phyloP scores from a whole-genome alignment of 345 rosid genomes.

The Rhodamnia argentea region DNA sequence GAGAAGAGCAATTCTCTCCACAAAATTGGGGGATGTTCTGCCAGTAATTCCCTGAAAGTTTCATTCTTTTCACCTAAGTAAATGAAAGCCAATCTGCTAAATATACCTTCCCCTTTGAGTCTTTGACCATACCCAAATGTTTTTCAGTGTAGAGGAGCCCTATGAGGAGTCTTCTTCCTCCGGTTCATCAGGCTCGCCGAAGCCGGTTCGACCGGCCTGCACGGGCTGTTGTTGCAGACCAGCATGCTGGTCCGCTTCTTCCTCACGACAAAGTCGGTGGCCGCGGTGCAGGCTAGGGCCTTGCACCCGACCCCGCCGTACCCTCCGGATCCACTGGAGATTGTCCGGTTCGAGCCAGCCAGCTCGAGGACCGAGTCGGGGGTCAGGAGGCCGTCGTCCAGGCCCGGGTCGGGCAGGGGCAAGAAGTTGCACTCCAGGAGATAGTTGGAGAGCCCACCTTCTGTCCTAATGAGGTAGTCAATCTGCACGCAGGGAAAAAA shows the following conservation, averaged over 20 bases:
- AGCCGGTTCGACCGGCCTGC: constrained; percentile 25
- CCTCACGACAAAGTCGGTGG: constrained; percentile 54
- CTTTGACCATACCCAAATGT: background rate
- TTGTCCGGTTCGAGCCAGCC: constrained; percentile 28
- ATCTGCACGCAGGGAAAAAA: constrained; percentile 21
- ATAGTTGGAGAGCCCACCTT: constrained; percentile 53
- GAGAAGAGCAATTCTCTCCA: background rate
- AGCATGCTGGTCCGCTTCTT: constrained; percentile 77
- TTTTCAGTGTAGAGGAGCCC: constrained; percentile 75
- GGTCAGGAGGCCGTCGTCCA: constrained; percentile 38
- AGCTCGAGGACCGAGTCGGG: constrained; percentile 64
- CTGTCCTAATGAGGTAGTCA: constrained; percentile 34
- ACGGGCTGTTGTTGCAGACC: background rate
- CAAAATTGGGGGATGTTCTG: background rate
- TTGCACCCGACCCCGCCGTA: constrained; percentile 39
- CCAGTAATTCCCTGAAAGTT: background rate
- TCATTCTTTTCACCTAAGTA: background rate
- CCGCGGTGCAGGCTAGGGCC: constrained; percentile 51
- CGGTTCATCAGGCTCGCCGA: constrained; percentile 47
- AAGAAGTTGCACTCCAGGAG: constrained; percentile 55
- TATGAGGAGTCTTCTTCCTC: constrained; percentile 68
- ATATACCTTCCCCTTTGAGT: background rate
- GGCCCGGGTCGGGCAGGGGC: constrained; percentile 33
- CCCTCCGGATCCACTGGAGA: constrained; percentile 52
- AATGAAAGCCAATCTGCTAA: background rate